Evolutionary conservation across 2,329 filamentous ascomycete genomes (phyloP), one percentile per base, ranked within the genome.

Genomic region (Aurifilum marmelostoma): DNA sequence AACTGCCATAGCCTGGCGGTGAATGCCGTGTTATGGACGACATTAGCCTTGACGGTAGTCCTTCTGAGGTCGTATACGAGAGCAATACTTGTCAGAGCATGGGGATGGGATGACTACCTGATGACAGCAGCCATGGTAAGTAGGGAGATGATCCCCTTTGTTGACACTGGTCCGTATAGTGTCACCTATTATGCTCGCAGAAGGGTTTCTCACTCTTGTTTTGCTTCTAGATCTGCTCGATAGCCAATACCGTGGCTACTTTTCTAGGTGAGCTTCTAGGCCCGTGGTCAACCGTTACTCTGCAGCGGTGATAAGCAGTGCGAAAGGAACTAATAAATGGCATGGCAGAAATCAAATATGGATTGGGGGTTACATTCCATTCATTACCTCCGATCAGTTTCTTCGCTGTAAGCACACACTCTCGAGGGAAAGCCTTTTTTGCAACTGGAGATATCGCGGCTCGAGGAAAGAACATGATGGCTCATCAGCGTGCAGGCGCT

Each of bases 31-130:
- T 27, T 74, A 18, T 75, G 72, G 63, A 73, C 74, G 37, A 43
- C 63, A 12, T 60, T 75, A 24, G 72, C 73, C 21, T 69, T 75
- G 11, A 32, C 72, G 43, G 34, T 72, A 12, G 72, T 75, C 32
- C 59, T 66, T 9, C 50, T 72, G 37, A 63, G 74, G 29, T 9
- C 74, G 11, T 65, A 64, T 37, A 73, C 74, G 9, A 67, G 74
- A 56, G 37, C 41, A 8, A 43, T 74, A 21, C 21, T 75, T 29
- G 60, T 75, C 12, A 71, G 69, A 41, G 72, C 70, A 24, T 32
- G 72, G 18, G 74, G 74, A 14, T 70, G 62, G 18, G 74, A 75
- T 34, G 74, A 75, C 37, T 70, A 34, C 8, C 64, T 74, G 3
- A 75, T 75, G 43, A 61, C 67, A 9, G 47, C 59, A 6, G 67